Conservation (phyloP, 441 rosid genomes). For the Pelargonium exstipulatum region DNA sequence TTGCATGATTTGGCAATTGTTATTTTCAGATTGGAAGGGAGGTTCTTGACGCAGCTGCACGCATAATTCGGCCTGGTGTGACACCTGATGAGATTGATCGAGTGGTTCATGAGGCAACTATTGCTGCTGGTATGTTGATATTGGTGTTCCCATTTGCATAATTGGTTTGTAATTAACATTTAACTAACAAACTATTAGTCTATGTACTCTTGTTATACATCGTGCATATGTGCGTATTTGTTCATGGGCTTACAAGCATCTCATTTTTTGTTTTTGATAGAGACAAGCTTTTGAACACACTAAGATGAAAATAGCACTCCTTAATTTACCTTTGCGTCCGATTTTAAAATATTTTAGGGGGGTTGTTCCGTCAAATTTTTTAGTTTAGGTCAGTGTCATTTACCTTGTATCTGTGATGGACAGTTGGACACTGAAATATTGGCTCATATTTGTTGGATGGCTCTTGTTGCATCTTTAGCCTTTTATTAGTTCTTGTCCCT, state of each 20-base stretch:
- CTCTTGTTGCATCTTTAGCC: too few species aligned
- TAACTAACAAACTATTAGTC: neutral
- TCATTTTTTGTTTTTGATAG: neutral
- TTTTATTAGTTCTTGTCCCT: too few species aligned
- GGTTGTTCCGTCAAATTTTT: too few species aligned
- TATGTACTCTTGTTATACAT: neutral
- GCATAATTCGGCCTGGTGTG: slow-evolving; percentile 65
- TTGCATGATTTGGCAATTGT: slow-evolving; percentile 12
- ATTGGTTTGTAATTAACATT: slow-evolving; percentile 6
- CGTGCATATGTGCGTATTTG: neutral
- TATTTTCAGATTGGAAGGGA: slow-evolving; percentile 66
- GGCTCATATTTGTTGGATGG: too few species aligned
- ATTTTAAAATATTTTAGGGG: neutral
- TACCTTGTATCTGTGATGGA: neutral
- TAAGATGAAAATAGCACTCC: neutral
- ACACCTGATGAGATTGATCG: slow-evolving; percentile 95
- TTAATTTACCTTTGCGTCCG: neutral
- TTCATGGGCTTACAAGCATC: neutral
- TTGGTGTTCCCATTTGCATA: neutral
- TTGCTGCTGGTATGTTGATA: slow-evolving; percentile 60
- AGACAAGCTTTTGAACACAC: neutral
- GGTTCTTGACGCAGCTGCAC: slow-evolving; percentile 88
- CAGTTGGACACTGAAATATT: neutral
- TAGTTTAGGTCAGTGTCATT: neutral
- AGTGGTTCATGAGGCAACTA: slow-evolving; percentile 82